Evolutionary conservation across 306 rosid species (phyloP).

Genomic region (Clitoria ternatea): DNA sequence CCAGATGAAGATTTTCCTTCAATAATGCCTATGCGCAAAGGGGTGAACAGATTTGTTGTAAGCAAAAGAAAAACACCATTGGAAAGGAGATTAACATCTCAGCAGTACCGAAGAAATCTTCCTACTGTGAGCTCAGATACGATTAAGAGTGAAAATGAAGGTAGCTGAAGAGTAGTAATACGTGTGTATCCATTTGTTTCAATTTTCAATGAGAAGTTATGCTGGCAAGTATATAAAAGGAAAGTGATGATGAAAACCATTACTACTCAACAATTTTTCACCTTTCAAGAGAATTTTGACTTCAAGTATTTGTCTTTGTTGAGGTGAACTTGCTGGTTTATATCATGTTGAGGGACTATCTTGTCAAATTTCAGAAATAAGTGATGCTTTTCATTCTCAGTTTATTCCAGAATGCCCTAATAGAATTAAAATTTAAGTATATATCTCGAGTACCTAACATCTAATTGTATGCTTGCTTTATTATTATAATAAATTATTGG

Average conservation of each 20-base stretch:
- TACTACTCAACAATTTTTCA: not conserved
- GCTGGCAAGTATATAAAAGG: constrained; percentile 5
- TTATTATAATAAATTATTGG: too few relatives aligned
- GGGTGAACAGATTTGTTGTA: constrained; percentile 96
- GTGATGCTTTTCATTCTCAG: not conserved
- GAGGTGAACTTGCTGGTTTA: not conserved
- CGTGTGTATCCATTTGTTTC: not conserved
- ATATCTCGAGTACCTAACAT: too few relatives aligned
- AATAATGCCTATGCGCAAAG: constrained; percentile 98
- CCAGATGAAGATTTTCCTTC: constrained; percentile 99
- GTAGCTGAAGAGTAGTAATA: constrained; percentile 32
- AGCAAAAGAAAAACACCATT: constrained; percentile 96
- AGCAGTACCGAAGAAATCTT: constrained; percentile 81
- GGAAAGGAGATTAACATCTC: constrained; percentile 93
- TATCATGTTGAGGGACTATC: not conserved
- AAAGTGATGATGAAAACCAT: constrained; percentile 2
- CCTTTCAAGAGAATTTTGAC: constrained; percentile 17
- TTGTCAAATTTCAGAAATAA: constrained; percentile 1
- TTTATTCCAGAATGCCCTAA: not conserved
- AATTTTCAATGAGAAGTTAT: not conserved
- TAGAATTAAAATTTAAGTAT: not conserved
- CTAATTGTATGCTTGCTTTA: too few relatives aligned
- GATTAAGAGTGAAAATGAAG: constrained; percentile 51
- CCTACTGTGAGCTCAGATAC: constrained; percentile 82
- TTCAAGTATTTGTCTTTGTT: not conserved